phyloP scores from a whole-genome alignment of 106 monocot species.

The Phalaenopsis equestris region DNA sequence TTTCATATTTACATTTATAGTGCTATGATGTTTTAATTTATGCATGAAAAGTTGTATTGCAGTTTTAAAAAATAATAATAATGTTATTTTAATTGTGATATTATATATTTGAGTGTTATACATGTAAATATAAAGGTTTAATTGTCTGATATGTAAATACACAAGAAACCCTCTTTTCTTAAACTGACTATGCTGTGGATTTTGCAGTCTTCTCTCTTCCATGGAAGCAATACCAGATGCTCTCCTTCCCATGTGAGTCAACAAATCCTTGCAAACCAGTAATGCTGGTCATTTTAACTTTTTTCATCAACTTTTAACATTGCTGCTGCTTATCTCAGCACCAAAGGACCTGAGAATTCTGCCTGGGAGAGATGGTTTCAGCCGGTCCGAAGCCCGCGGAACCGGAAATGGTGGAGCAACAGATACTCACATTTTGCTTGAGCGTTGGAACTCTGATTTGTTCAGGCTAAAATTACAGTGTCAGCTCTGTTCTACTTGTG shows the following conservation, averaged over 20 bases:
- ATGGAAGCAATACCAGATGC: constrained; percentile 11
- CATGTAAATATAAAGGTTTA: too few species aligned
- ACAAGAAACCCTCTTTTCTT: too few species aligned
- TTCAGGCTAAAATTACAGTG: too few species aligned
- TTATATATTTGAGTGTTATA: too few species aligned
- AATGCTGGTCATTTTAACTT: neutral
- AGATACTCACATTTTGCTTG: constrained; percentile 3
- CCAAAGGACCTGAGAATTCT: constrained; percentile 6
- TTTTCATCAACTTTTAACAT: neutral
- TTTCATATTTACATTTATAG: too few species aligned
- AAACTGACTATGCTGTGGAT: neutral
- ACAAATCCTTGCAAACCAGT: neutral
- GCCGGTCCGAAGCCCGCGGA: constrained; percentile 15
- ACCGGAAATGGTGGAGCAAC: constrained; percentile 18
- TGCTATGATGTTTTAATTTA: too few species aligned
- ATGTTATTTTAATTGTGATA: too few species aligned
- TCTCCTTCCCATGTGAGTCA: constrained; percentile 6
- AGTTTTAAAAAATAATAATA: too few species aligned
- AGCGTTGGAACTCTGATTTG: neutral
- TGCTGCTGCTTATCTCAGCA: constrained; percentile 1
- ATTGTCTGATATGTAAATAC: too few species aligned
- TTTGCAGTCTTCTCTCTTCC: constrained; percentile 1
- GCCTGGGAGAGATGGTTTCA: constrained; percentile 24
- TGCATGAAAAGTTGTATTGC: too few species aligned
- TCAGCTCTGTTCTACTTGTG: too few species aligned